Base-by-base conservation (phyloP, 371 early-diverging fungal species). In the Ordospora pajunii region DNA sequence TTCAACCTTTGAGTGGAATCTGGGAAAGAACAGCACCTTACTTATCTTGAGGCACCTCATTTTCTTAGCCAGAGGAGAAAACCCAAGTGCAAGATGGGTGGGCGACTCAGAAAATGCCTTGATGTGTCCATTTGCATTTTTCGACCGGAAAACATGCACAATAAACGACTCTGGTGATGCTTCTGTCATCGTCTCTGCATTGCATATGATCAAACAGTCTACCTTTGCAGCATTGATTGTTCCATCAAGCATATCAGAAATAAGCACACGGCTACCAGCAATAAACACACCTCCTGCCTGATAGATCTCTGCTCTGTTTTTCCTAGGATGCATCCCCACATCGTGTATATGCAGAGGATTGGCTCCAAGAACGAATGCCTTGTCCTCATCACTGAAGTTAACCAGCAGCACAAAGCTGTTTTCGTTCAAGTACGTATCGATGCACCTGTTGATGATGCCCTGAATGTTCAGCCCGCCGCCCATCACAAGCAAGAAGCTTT, bases 241-340 rank as follows among this genome's bases (percentile, higher is more conserved):
- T 11, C 88, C 86, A 70, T 89, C 89, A 37, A 96, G 83, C 85
- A 96, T 85, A 82, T 96, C 97, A 43, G 93, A 92, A n/a, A 93
- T 89, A 25, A 96, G 83, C 48, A 94, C 91, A 40, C 93, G 87
- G 17, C 93, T 89, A 0, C 95, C 92, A 25, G 91, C 86, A 4
- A 91, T 87, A 70, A 95, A 85, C 3, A 95, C 86, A 7, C 97
- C 97, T 52, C 97, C 93, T 32, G 82, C 77, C 11, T 27, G 23
- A 73, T 82, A 78, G 12, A 44, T 44, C 25, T 75, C 46, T 25
- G 54, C 67, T 48, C 76, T 62, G 1, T 54, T 49, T 25, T 10
- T 19, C 12, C 43, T 71, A 42, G 25, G 45, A 10, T 25, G 10
- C 11, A 37, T 40, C 43, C 63, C 40, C 27, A 76, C n/a, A 14